Conservation (phyloP, 306 rosid species). For the Medicago lupulina region DNA sequence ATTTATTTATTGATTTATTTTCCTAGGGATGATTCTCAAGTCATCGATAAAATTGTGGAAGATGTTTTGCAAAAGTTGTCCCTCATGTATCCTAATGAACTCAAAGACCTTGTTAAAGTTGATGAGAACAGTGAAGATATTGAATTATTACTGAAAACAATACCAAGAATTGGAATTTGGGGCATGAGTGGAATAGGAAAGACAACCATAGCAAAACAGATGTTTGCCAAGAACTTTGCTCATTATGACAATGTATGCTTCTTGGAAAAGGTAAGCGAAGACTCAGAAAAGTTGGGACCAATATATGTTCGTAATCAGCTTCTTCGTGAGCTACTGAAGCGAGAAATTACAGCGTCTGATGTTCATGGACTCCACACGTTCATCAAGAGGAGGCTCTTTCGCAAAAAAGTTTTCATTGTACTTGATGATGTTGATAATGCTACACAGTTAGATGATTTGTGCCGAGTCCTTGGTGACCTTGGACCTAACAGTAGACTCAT, state of each 20-base stretch:
- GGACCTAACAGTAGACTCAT: slow-evolving; percentile 18
- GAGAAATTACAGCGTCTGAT: background rate
- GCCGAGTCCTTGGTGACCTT: background rate
- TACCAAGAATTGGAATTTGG: slow-evolving; percentile 41
- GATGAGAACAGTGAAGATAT: background rate
- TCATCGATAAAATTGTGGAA: slow-evolving; percentile 26
- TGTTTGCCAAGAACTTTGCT: slow-evolving; percentile 25
- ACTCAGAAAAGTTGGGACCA: background rate
- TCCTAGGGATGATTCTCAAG: slow-evolving; percentile 19
- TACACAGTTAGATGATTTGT: background rate
- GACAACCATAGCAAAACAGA: slow-evolving; percentile 33
- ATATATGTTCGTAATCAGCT: slow-evolving; percentile 21
- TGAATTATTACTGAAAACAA: background rate
- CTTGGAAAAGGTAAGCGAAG: slow-evolving; percentile 34
- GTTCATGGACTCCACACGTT: background rate
- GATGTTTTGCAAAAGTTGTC: slow-evolving; percentile 14
- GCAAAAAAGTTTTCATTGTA: slow-evolving; percentile 37
- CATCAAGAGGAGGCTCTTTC: background rate
- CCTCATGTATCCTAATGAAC: background rate
- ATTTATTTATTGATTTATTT: background rate
- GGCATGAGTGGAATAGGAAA: slow-evolving; percentile 45
- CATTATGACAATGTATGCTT: slow-evolving; percentile 39
- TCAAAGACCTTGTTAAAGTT: slow-evolving; percentile 8
- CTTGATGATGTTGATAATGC: slow-evolving; percentile 30
- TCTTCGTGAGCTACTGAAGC: slow-evolving; percentile 5